Evolutionary conservation across 768 basidiomycete genomes (phyloP).

Genomic region (Mycena vulgaris): DNA sequence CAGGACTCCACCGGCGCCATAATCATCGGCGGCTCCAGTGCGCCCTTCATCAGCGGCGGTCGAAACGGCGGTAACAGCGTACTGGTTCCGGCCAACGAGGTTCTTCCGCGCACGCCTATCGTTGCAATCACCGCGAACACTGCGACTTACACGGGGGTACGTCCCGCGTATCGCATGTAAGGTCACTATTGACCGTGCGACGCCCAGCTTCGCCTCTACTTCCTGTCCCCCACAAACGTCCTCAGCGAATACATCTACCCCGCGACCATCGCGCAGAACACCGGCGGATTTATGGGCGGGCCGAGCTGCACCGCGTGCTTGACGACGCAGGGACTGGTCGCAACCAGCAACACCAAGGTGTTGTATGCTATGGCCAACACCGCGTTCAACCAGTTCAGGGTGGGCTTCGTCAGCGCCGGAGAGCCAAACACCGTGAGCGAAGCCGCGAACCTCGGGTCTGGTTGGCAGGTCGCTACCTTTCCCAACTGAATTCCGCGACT

Average conservation of each 20-base stretch:
- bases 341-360: background rate
- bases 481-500: background rate
- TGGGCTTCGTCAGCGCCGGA: slow-evolving; percentile 12
- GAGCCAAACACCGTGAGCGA: slow-evolving; percentile 12
- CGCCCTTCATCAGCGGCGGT: slow-evolving; percentile 6
- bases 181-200: background rate
- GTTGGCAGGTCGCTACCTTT: slow-evolving; percentile 10
- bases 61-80: no score
- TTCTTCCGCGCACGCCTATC: slow-evolving; percentile 18
- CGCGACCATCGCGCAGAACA: background rate
- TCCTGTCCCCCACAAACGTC: slow-evolving; percentile 7
- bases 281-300: slow-evolving; percentile 3
- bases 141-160: slow-evolving; percentile 15
- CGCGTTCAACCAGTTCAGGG: slow-evolving; percentile 22
- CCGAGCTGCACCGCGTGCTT: slow-evolving; percentile 9
- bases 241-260: slow-evolving; percentile 26
- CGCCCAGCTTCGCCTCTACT: slow-evolving; percentile 13
- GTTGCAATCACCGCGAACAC: slow-evolving; percentile 18
- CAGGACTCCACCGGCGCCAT: slow-evolving; percentile 16
- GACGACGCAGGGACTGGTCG: slow-evolving; percentile 15
- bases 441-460: slow-evolving; percentile 11
- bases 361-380: slow-evolving; percentile 25
- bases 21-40: background rate
- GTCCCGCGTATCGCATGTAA: background rate
- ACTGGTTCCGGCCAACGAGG: slow-evolving; percentile 8